Evolutionary conservation across 108 stramenopile genomes (phyloP).

Genomic region (Asterionellopsis glacialis): DNA sequence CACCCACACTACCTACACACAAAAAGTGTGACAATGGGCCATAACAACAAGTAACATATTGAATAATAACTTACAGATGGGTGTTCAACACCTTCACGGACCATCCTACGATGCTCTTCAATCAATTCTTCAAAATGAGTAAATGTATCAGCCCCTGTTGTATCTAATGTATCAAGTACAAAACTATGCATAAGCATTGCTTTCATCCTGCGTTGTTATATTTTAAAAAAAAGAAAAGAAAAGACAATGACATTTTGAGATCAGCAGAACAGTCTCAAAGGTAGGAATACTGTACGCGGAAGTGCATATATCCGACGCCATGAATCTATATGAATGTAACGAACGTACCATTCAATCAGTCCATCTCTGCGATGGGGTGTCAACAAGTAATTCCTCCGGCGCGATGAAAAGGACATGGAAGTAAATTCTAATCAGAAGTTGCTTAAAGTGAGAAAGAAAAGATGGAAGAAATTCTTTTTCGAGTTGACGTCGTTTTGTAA

Average conservation of each 20-base stretch:
- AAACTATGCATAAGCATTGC: slow-evolving; percentile 87
- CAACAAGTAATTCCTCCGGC: slow-evolving; percentile 85
- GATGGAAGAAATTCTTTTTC: too few species aligned
- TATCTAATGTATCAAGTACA: slow-evolving; percentile 81
- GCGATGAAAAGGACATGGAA: slow-evolving; percentile 76
- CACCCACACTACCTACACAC: too few species aligned
- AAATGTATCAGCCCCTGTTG: slow-evolving; percentile 82
- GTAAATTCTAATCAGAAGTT: too few species aligned
- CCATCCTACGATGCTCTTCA: slow-evolving; percentile 73
- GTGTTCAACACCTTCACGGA: slow-evolving; percentile 19
- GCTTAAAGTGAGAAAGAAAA: too few species aligned
- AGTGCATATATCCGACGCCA: too few species aligned
- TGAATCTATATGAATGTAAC: background rate
- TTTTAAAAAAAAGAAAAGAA: background rate
- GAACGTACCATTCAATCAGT: slow-evolving; percentile 85
- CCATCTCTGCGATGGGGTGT: slow-evolving; percentile 88
- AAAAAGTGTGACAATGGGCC: too few species aligned
- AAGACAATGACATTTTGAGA: background rate
- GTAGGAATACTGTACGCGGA: too few species aligned
- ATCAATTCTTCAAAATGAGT: slow-evolving; percentile 86
- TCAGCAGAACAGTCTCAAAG: too few species aligned
- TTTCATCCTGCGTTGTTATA: slow-evolving; percentile 66
- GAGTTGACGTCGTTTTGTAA: too few species aligned
- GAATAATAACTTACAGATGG: slow-evolving; percentile 8
- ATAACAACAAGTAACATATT: too few species aligned